Conservation (phyloP, 257 asterid species). For the Nicotiana tabacum region DNA sequence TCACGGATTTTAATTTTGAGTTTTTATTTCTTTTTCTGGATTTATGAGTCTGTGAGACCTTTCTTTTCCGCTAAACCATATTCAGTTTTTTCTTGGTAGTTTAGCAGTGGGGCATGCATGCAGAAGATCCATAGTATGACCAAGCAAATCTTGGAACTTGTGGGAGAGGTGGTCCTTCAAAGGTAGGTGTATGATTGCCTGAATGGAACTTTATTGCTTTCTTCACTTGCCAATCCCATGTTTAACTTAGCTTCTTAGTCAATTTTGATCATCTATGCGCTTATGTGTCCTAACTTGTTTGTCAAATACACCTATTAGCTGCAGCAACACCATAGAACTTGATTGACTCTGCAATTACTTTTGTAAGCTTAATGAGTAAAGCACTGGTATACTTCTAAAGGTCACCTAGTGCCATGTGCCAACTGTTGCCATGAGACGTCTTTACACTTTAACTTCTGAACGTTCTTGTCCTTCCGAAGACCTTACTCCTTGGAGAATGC, state of each 20-base stretch:
- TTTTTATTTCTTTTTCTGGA: not conserved
- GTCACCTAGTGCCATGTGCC: not conserved
- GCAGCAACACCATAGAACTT: not conserved
- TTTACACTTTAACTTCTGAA: not conserved
- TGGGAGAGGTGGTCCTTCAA: not conserved
- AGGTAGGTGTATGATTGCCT: not conserved
- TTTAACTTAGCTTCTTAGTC: not conserved
- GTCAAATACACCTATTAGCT: not conserved
- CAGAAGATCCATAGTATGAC: not conserved
- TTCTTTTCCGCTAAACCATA: not conserved
- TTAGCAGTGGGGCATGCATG: not conserved
- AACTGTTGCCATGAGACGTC: not conserved
- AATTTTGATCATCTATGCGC: not conserved
- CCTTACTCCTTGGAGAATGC: not conserved
- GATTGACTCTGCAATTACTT: not conserved
- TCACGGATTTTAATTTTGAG: not conserved
- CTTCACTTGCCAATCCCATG: not conserved
- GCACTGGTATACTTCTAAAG: not conserved
- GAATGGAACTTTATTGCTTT: not conserved
- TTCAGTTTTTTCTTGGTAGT: not conserved
- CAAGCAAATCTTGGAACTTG: constrained; percentile 1
- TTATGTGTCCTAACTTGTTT: not conserved
- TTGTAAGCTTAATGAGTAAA: not conserved
- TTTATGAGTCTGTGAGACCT: not conserved
- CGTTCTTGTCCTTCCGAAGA: not conserved